Evolutionary conservation across 495 filamentous ascomycete species (phyloP).

Genomic region (Pseudoneurospora amorphoporcata): DNA sequence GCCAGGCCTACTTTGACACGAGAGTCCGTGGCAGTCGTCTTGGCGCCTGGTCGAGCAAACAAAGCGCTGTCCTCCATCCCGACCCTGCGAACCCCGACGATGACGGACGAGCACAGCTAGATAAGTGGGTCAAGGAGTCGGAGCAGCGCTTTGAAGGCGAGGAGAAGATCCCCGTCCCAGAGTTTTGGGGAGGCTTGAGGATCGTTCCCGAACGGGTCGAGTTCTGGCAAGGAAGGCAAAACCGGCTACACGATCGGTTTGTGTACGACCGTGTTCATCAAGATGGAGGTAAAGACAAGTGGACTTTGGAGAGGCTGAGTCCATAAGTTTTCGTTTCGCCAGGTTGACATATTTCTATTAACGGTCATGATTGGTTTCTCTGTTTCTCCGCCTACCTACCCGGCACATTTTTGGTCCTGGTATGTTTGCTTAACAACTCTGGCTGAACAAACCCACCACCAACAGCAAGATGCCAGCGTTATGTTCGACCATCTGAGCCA

Average conservation of each 20-base stretch:
- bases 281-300: conserved; percentile 32
- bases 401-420: background rate
- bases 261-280: conserved; percentile 53
- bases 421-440: background rate
- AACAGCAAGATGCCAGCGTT: background rate
- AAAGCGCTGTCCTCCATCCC: conserved; percentile 60
- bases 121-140: conserved; percentile 57
- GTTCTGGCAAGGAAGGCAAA: conserved; percentile 90
- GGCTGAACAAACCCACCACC: background rate
- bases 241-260: conserved; percentile 88
- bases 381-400: background rate
- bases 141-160: conserved; percentile 60
- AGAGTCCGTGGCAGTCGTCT: conserved; percentile 68
- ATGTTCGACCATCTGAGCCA: background rate
- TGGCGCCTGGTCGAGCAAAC: conserved; percentile 87
- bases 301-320: conserved; percentile 51
- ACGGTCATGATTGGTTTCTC: background rate
- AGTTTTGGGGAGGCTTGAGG: conserved; percentile 89
- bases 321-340: conserved; percentile 29
- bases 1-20: conserved; percentile 80
- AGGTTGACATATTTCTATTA: background rate
- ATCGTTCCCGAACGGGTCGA: conserved; percentile 78
- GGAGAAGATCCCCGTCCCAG: conserved; percentile 77
- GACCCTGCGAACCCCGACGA: conserved; percentile 29
- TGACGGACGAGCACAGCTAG: conserved; percentile 54